Percentiles rank a stretch among this genome's conserved stretches.
Conservation (phyloP, 345 rosid species). For the Euphorbia tirucalli region DNA sequence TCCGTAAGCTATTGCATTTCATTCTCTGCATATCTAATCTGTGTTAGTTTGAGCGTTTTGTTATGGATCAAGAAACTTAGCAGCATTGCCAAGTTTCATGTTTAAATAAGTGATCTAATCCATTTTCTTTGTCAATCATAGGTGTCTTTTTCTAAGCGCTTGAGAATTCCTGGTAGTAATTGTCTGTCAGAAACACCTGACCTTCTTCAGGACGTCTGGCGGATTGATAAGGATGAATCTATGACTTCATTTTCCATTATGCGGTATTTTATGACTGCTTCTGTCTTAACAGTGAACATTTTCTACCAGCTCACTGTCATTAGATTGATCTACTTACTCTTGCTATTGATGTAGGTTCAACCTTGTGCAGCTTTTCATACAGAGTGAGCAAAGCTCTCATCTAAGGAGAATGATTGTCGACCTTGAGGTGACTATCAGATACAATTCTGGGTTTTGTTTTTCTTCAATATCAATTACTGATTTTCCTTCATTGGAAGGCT, state of each 20-base stretch:
- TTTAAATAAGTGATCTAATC: constrained; percentile 19
- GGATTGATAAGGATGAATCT: constrained; percentile 76
- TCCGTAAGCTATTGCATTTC: constrained; percentile 51
- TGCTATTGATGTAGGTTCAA: constrained; percentile 64
- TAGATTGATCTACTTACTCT: constrained; percentile 5
- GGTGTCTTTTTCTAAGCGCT: constrained; percentile 80
- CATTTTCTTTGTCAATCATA: constrained; percentile 31
- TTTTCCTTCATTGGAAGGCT: constrained; percentile 45
- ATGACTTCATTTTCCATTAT: constrained; percentile 78
- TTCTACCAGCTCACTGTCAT: constrained; percentile 9
- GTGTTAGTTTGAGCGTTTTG: background rate
- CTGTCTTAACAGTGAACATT: background rate
- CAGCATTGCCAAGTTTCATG: constrained; percentile 9
- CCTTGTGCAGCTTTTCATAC: constrained; percentile 74
- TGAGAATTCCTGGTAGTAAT: constrained; percentile 68
- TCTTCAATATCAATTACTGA: background rate
- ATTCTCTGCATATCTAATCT: background rate
- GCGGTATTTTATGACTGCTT: constrained; percentile 54
- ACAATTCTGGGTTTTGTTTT: constrained; percentile 8
- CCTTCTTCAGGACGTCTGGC: constrained; percentile 66
- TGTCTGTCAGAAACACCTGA: constrained; percentile 43
- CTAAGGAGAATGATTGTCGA: constrained; percentile 86
- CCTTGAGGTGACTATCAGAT: constrained; percentile 63
- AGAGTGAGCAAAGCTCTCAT: constrained; percentile 55
- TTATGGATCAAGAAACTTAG: background rate